phyloP scores from a whole-genome alignment of 2,329 filamentous ascomycete genomes.

The Nectriaceae sp. region DNA sequence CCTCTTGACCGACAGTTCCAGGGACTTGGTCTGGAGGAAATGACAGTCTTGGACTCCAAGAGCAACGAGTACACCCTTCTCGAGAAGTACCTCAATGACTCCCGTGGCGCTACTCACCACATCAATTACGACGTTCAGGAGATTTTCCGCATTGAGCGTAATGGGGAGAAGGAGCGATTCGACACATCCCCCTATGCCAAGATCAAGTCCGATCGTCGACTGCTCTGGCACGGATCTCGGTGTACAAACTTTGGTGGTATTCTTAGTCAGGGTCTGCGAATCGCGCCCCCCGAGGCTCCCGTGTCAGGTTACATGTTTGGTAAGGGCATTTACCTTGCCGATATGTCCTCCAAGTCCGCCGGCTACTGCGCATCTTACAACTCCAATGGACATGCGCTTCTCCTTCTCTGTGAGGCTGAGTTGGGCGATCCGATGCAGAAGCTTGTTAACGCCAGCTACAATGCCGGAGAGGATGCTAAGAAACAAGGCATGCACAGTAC shows the following conservation, averaged over 20 bases:
- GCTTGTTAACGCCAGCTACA: constrained; percentile 57
- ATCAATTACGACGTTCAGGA: constrained; percentile 63
- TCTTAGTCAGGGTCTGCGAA: constrained; percentile 83
- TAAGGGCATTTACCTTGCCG: constrained; percentile 86
- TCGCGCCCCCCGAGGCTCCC: constrained; percentile 82
- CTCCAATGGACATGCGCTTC: constrained; percentile 70
- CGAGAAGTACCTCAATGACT: constrained; percentile 65
- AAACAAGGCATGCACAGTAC: constrained; percentile 64
- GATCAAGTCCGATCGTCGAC: constrained; percentile 65
- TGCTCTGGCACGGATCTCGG: constrained; percentile 87
- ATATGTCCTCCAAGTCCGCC: constrained; percentile 82
- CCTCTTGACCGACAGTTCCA: constrained; percentile 72
- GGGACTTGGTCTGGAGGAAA: constrained; percentile 72
- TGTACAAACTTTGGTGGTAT: constrained; percentile 87
- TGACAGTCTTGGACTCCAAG: constrained; percentile 64
- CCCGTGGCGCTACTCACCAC: constrained; percentile 67
- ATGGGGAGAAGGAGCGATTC: constrained; percentile 72
- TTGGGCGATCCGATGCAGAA: constrained; percentile 75
- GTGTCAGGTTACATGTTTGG: constrained; percentile 85
- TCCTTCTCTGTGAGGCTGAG: constrained; percentile 79
- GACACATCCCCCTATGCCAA: constrained; percentile 55
- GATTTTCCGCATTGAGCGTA: constrained; percentile 81
- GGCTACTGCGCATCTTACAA: constrained; percentile 68
- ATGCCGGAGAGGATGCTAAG: constrained; percentile 65
- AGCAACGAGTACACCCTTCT: constrained; percentile 68